Evolutionary conservation across 2,329 filamentous ascomycete species (phyloP), one percentile per base, ranked within the genome.

Genomic region (Colletotrichum coccodes): DNA sequence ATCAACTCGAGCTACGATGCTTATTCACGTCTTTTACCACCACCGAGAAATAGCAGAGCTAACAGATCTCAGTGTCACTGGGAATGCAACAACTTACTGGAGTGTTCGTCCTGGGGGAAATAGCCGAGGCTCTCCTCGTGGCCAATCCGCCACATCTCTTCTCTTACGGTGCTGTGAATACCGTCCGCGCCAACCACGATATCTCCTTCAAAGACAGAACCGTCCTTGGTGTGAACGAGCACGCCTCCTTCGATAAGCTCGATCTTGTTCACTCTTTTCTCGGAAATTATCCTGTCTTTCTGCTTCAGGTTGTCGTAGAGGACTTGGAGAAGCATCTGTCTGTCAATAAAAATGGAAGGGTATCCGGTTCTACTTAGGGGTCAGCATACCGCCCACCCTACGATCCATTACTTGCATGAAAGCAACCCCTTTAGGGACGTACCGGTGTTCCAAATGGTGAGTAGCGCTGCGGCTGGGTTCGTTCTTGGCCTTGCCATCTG

Each of bases 111-210:
- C 0, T 23, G 36, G 0, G 70, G 40, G 30, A 78, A 77, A 47
- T 72, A 73, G 5, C 74, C 76, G 0, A 75, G 73, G 18, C 73
- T 54, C 1, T 71, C 62, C 36, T 74, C 66, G 30, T 73, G 56
- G 16, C 57, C 75, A 0, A 75, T 64, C 5, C 73, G 71, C 42
- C 57, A 66, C 76, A 78, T 78, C 28, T 80, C 76, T 6, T 70
- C 47, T 3, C 82, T 72, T 0, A 81, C 75, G 0, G 65, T 70
- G 68, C 82, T 84, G 60, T 82, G 76, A n/a, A 84, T 75, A 1
- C 82, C 82, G 46, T 84, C 82, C 0, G 78, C 77, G 0, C 82
- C 81, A 0, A 83, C 73, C 0, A 84, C 67, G 0, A 84, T 72
- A 28, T 78, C 75, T 1, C 80, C 82, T 1, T 70, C 49, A 42